Evolutionary conservation across 768 basidiomycete species (phyloP).

Genomic region (Tulasnella sp.): DNA sequence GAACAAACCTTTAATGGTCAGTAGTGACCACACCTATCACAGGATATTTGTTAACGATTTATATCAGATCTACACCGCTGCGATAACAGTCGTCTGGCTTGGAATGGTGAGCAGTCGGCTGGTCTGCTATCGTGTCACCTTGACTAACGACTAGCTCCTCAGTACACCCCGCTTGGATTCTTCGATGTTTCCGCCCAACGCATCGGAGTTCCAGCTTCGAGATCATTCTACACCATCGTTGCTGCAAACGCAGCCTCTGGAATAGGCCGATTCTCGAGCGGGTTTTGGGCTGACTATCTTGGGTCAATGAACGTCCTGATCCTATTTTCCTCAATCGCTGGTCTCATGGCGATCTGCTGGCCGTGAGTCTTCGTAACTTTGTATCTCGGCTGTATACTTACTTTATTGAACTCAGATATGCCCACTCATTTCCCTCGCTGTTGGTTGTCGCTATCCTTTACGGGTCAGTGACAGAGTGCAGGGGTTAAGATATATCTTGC

Average conservation of each 20-base stretch:
- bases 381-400: neutral
- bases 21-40: slow-evolving; percentile 15
- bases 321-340: slow-evolving; percentile 50
- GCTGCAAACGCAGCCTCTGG: slow-evolving; percentile 28
- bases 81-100: slow-evolving; percentile 7
- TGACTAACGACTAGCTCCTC: neutral
- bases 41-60: slow-evolving; percentile 2
- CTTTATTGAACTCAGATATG: slow-evolving; percentile 1
- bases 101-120: neutral
- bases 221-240: slow-evolving; percentile 25
- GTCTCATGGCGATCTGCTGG: slow-evolving; percentile 59
- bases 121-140: neutral
- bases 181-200: slow-evolving; percentile 35
- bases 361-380: slow-evolving; percentile 39
- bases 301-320: slow-evolving; percentile 64
- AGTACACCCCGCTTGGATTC: slow-evolving; percentile 25
- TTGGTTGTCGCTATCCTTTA: slow-evolving; percentile 53
- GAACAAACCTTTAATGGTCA: slow-evolving; percentile 42
- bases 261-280: slow-evolving; percentile 28
- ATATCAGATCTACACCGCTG: neutral
- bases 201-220: slow-evolving; percentile 24
- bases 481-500: neutral
- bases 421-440: slow-evolving; percentile 34
- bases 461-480: slow-evolving; percentile 41
- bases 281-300: slow-evolving; percentile 27